Evolutionary conservation across 2,329 filamentous ascomycete species (phyloP), one percentile per base, ranked within the genome.

Genomic region (Xylariaceae sp.): DNA sequence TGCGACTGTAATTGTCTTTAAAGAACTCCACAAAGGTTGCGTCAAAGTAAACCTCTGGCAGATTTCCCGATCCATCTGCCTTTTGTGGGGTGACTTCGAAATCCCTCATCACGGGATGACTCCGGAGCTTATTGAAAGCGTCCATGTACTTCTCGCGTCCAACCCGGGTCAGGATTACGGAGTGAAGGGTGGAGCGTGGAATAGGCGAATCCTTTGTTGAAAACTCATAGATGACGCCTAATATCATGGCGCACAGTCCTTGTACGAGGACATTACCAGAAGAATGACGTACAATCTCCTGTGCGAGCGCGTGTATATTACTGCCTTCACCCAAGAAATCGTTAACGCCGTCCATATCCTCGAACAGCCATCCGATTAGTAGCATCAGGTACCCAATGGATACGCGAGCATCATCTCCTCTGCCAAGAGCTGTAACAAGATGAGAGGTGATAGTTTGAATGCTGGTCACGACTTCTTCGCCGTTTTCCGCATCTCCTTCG

Each of bases 181-280:
- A 84, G 65, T 95, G 88, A 42, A 99, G 74, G 9, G 87, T 92
- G 21, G 84, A 79, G 56, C 94, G 81, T 5, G 92, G 83, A 48
- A 99, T 86, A 0, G 94, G 90, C 0, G 92, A 97, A 71, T 99
- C 94, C 68, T 95, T 96, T 0, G 92, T 96, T 9, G 92, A 97
- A 66, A 97, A 99, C 66, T 99, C 94, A 68, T 97, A 99, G 4
- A 94, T 80, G 18, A 95, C 86, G 9, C 92, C 94, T 1, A 97
- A 78, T 0, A 99, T 74, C 67, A 91, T 84, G 15, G 91, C 87
- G 67, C 88, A 90, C 12, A 99, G 78, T 1, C 94, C 94, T 60
- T 89, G 87, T 13, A 92, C 78, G 30, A 95, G 75, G 18, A 81
- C 76, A 55, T 84, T 85, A 12, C 83, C 83, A 26, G 79, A 72